phyloP scores from a whole-genome alignment of 768 basidiomycete genomes.

The Roridomyces roridus region DNA sequence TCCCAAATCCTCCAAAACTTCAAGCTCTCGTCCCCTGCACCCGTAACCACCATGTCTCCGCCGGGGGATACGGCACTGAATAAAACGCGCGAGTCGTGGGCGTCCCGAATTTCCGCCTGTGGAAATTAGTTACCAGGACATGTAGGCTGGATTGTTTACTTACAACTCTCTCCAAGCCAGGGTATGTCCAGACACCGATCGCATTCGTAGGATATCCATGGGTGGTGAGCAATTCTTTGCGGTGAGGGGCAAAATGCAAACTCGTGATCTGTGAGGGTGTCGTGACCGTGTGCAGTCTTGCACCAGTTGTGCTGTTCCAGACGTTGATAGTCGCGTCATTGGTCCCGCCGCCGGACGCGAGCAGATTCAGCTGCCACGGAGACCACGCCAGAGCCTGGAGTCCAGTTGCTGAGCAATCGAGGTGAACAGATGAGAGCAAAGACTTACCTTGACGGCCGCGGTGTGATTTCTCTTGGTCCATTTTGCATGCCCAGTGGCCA shows the following conservation, averaged over 20 bases:
- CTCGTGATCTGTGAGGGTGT: slow-evolving; percentile 94
- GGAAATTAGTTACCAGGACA: neutral
- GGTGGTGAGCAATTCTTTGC: slow-evolving; percentile 89
- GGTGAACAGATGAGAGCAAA: neutral
- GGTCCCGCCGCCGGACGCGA: slow-evolving; percentile 95
- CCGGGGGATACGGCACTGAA: slow-evolving; percentile 86
- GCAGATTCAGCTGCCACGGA: slow-evolving; percentile 91
- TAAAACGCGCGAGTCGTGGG: slow-evolving; percentile 91
- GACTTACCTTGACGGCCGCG: slow-evolving; percentile 75
- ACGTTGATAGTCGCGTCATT: slow-evolving; percentile 90
- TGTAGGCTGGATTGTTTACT: neutral
- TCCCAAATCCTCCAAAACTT: slow-evolving; percentile 97
- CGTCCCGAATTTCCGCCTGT: slow-evolving; percentile 79
- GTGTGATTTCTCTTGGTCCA: slow-evolving; percentile 94
- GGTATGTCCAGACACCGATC: slow-evolving; percentile 85
- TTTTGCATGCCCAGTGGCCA: slow-evolving; percentile 68
- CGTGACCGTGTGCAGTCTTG: slow-evolving; percentile 84
- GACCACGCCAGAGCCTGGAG: slow-evolving; percentile 93
- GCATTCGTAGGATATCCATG: slow-evolving; percentile 94
- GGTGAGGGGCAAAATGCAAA: slow-evolving; percentile 84
- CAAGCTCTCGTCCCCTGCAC: slow-evolving; percentile 93
- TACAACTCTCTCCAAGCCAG: slow-evolving; percentile 74
- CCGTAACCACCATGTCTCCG: slow-evolving; percentile 91
- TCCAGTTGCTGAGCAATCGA: neutral
- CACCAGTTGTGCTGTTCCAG: slow-evolving; percentile 93